Base-by-base conservation (phyloP, 1,284 basidiomycete species). In the Stygiomarasmius scandens region DNA sequence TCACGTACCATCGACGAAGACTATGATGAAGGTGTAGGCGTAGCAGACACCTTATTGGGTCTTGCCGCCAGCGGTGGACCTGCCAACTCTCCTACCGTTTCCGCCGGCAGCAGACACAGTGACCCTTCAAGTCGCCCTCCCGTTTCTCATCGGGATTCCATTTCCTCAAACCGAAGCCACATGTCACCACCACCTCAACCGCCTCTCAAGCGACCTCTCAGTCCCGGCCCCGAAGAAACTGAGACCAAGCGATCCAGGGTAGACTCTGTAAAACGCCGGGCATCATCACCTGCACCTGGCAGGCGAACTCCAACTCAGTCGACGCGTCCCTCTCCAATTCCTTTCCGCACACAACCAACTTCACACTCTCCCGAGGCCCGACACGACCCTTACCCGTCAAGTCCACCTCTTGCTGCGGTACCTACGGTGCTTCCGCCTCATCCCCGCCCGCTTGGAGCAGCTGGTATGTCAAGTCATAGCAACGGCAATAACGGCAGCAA, bases 1-100 rank as follows among this genome's bases (percentile, higher is more conserved):
- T 75, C 82, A 14, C 78, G 91, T 14, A 74, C 82, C 1, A 80
- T 93, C 16, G 91, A 93, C 64, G 92, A 94, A 61, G 87, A 94
- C 64, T 93, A 93, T 61, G 91, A 93, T 60, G 90, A 90, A 66
- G 76, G 69, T 36, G 32, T 34, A 53, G 86, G 84, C 54, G 86
- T 87, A 36, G 86, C 86, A 2, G 89, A 89, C 62, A 80, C 87
- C 0, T 73, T 93, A 38, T 87, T 93, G 67, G 82, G 78, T 11
- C 75, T 89, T 20, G 75, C 81, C 41, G 69, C 74, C 61, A 62
- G 69, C 56, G 56, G 62, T 69, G 57, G 32, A 20, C 72, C 71
- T 22, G 68, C 76, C 32, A 77, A 83, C 51, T 83, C 83, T 0
- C 82, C 84, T 1, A 81, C 80, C 5, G 71, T 80, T 36, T 83